Evolutionary conservation across 78 protist genomes (phyloP).

Genomic region (Ministeria vibrans): DNA sequence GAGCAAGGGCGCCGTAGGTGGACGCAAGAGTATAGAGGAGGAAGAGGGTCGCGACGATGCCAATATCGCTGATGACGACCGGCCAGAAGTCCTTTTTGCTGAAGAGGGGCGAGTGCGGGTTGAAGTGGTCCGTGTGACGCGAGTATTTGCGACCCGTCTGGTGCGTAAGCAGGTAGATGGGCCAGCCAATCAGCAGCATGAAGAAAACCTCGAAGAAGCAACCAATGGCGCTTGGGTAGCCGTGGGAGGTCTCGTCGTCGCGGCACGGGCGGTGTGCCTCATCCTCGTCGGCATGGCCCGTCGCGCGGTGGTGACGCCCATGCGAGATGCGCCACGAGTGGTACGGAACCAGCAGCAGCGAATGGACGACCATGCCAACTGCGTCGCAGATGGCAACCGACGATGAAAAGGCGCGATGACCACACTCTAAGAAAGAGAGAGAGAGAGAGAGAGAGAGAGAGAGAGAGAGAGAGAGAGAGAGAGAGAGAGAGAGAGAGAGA

Average conservation of each 20-base stretch:
- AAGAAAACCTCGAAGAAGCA: background rate
- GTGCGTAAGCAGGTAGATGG: background rate
- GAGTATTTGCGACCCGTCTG: background rate
- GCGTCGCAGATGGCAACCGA: background rate
- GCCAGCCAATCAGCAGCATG: constrained; percentile 14
- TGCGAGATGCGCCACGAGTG: background rate
- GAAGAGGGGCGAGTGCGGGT: background rate
- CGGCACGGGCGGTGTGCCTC: no score
- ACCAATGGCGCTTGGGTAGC: background rate
- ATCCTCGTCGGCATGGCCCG: background rate
- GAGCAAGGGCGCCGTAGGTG: background rate
- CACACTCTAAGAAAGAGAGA: no score
- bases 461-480: no score
- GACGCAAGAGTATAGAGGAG: constrained; percentile 1
- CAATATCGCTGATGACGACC: constrained; percentile 1
- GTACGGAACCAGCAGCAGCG: background rate
- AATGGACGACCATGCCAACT: background rate
- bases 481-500: no score
- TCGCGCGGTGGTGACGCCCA: background rate
- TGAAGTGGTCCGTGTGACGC: background rate
- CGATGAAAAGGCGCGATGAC: constrained; percentile 3
- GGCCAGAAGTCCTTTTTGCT: background rate
- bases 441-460: no score
- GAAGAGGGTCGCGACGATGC: constrained; percentile 14
- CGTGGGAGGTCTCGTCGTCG: no score